Evolutionary conservation across 371 early-diverging fungal genomes (phyloP).

Genomic region (Circinella umbellata): DNA sequence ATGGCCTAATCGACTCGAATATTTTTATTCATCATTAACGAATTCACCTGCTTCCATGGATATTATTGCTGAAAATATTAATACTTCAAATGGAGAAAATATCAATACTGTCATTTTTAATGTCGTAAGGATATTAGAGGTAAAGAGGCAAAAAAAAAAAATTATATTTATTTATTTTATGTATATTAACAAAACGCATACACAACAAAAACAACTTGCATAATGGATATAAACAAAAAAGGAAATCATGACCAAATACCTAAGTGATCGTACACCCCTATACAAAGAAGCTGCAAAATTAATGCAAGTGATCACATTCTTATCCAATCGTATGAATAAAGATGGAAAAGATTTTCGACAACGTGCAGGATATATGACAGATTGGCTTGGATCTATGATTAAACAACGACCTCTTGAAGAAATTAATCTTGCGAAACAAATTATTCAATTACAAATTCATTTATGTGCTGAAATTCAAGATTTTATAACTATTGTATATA

Average conservation of each 20-base stretch:
- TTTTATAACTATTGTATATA: conserved; percentile 32
- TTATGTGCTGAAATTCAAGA: conserved; percentile 32
- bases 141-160: too few species aligned
- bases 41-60: conserved; percentile 1
- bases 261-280: conserved; percentile 37
- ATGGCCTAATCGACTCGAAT: conserved; percentile 33
- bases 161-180: too few species aligned
- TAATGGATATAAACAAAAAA: too few species aligned
- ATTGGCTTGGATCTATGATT: conserved; percentile 43
- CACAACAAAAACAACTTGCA: too few species aligned
- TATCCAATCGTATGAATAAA: conserved; percentile 31
- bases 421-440: conserved; percentile 29
- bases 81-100: too few species aligned
- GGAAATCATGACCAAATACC: conserved; percentile 34
- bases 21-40: background rate
- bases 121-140: conserved; percentile 19
- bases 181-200: too few species aligned
- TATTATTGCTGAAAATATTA: background rate
- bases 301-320: conserved; percentile 34
- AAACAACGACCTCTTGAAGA: conserved; percentile 51
- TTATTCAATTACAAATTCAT: conserved; percentile 33
- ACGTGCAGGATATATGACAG: conserved; percentile 16
- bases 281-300: conserved; percentile 50
- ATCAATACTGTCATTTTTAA: conserved; percentile 14
- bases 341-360: conserved; percentile 9